Evolutionary conservation across 2,329 filamentous ascomycete species (phyloP).

Genomic region (Fusarium piperis): DNA sequence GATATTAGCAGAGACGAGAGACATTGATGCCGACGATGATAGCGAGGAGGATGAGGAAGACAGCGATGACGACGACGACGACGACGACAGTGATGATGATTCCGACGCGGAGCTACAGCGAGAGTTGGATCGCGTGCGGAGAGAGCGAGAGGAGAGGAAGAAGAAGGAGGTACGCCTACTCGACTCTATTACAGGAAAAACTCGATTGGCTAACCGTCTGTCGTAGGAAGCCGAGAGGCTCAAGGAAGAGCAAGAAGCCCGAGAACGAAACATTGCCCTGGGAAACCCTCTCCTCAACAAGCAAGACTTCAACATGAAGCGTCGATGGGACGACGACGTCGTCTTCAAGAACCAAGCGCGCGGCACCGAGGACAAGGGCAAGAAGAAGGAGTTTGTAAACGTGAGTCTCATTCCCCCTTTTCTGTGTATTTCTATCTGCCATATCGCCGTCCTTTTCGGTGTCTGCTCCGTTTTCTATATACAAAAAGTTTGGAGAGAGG

Average conservation of each 20-base stretch:
- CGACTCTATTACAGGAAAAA: background rate
- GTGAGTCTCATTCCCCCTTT: conserved; percentile 58
- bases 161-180: conserved; percentile 47
- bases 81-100: conserved; percentile 64
- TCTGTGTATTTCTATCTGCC: conserved; percentile 5
- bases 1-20: conserved; percentile 86
- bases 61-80: conserved; percentile 55
- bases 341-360: conserved; percentile 99
- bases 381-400: conserved; percentile 96
- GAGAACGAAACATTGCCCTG: conserved; percentile 87
- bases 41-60: conserved; percentile 69
- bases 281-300: conserved; percentile 95
- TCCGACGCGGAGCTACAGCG: conserved; percentile 83
- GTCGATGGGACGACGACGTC: conserved; percentile 97
- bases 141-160: conserved; percentile 65
- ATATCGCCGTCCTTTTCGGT: background rate
- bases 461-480: conserved; percentile 1
- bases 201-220: conserved; percentile 9
- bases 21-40: conserved; percentile 81
- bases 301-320: conserved; percentile 88
- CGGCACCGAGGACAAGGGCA: conserved; percentile 89
- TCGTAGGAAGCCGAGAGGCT: conserved; percentile 78
- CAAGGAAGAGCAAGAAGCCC: conserved; percentile 82
- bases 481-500: background rate
- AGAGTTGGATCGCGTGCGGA: conserved; percentile 93